Evolutionary conservation across 176 grass and related monocot species (phyloP).

Genomic region (Musa acuminata): DNA sequence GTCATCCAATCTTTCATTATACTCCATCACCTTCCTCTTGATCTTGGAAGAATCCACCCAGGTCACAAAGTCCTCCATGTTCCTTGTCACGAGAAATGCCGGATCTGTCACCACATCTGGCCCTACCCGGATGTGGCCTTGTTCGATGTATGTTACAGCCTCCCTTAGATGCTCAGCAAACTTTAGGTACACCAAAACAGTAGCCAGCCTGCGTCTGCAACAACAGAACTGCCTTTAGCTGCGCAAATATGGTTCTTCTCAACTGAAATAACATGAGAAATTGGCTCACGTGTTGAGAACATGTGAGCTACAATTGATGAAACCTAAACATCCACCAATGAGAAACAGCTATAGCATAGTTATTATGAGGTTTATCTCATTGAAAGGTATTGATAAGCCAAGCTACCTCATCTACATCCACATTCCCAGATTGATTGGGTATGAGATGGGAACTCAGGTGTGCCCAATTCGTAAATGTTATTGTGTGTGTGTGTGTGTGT

Average conservation of each 20-base stretch:
- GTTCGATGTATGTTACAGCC: constrained; percentile 81
- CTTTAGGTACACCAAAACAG: constrained; percentile 72
- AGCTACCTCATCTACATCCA: too few species aligned
- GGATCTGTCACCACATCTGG: constrained; percentile 66
- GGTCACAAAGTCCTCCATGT: constrained; percentile 95
- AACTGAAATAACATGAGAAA: too few species aligned
- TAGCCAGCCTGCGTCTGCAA: constrained; percentile 58
- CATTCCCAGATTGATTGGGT: too few species aligned
- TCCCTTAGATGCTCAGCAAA: constrained; percentile 81
- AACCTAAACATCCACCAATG: too few species aligned
- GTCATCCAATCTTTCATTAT: constrained; percentile 62
- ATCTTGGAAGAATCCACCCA: constrained; percentile 94
- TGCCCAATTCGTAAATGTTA: too few species aligned
- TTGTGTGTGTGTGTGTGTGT: too few species aligned
- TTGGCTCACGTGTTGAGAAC: too few species aligned
- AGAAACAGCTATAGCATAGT: too few species aligned
- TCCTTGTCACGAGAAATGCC: constrained; percentile 79
- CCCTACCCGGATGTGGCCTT: constrained; percentile 69
- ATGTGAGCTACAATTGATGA: too few species aligned
- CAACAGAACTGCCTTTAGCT: background rate
- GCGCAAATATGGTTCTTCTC: background rate
- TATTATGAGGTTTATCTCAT: too few species aligned
- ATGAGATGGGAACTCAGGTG: too few species aligned
- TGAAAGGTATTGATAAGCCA: too few species aligned
- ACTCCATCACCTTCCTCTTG: constrained; percentile 47